Conservation (phyloP, 1,284 basidiomycete genomes). For the Fomitopsis palustris region DNA sequence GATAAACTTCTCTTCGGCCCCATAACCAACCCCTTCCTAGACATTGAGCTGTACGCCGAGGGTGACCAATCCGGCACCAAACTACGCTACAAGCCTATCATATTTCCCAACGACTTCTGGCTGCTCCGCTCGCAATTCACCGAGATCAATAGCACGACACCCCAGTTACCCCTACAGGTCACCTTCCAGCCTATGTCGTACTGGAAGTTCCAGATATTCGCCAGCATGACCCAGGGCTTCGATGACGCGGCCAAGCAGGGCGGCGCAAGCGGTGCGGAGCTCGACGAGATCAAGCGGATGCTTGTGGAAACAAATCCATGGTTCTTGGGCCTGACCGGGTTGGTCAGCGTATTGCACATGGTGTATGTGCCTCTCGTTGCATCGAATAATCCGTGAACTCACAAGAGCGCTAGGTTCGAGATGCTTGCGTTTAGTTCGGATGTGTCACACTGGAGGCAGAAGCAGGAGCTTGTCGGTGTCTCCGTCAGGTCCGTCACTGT, state of each 20-base stretch:
- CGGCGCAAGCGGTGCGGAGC: slow-evolving; percentile 58
- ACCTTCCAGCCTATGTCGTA: slow-evolving; percentile 84
- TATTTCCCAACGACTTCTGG: slow-evolving; percentile 98
- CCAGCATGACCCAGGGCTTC: slow-evolving; percentile 78
- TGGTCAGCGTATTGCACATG: slow-evolving; percentile 86
- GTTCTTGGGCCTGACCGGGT: slow-evolving; percentile 77
- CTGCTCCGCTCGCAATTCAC: slow-evolving; percentile 74
- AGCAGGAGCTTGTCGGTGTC: slow-evolving; percentile 84
- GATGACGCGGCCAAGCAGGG: slow-evolving; percentile 79
- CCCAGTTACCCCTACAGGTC: slow-evolving; percentile 74
- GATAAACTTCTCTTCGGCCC: neutral
- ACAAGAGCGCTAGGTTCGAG: slow-evolving; percentile 62
- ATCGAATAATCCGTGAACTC: neutral
- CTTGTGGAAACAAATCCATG: slow-evolving; percentile 92
- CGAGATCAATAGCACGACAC: slow-evolving; percentile 78
- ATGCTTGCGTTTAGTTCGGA: slow-evolving; percentile 94
- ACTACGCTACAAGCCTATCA: slow-evolving; percentile 79
- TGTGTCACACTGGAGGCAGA: slow-evolving; percentile 92
- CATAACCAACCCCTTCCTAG: slow-evolving; percentile 30
- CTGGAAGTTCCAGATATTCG: slow-evolving; percentile 83
- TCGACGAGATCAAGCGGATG: slow-evolving; percentile 94
- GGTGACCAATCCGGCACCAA: slow-evolving; percentile 61
- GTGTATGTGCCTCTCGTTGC: slow-evolving; percentile 50
- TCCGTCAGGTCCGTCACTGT: slow-evolving; percentile 60
- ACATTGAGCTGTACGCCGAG: slow-evolving; percentile 55